Base-by-base conservation (phyloP, 1,139 yeast species). In the Petasospora fabianii region DNA sequence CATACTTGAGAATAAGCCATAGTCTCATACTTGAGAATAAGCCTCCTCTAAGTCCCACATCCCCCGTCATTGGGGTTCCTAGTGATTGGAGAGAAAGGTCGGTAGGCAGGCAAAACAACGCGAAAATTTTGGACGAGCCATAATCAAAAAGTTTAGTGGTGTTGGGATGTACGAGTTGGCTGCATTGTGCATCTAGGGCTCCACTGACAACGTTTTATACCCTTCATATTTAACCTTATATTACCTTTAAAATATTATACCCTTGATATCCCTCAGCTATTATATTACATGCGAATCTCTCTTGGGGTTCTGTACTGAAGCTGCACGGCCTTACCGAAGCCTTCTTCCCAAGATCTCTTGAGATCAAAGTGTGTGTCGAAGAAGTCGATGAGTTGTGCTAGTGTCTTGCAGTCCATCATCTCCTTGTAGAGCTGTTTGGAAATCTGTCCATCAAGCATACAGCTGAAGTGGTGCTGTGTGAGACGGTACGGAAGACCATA, bases 401-500 rank as follows among this genome's bases (percentile, higher is more conserved):
- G 62, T 37, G 69, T 69, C 18, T 66, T 69, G 37, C 73, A 62
- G 35, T 73, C 75, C 66, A 88, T 88, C 71, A 92, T 66, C 47
- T 75, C 79, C 53, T 77, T 78, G 35, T 84, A 63, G 35, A 70
- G 61, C 13, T 66, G 62, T 43, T 78, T 75, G 2, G 80, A 68
- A 12, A 90, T 55, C 49, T 74, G 71, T 37, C 76, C 75, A 30
- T 80, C 73, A 47, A 88, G 61, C 97, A 92, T 90, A 59, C 94
- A 86, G 4, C 85, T 75, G 34, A 94, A 60, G 60, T 92, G 97
- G 56, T 90, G 97, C 60, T 88, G 96, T 1, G 80, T 69, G 24
- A 92, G 68, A 53, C 90, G 77, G 58, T 77, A 88, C 1, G 95
- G 97, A 40, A 90, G 66, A 0, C 96, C 96, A 55, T 82, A 87